Percentiles rank a stretch among this genome's conserved stretches.
These are phyloP conservation scores for Triticum timopheevii DNA, from an alignment of 176 grass and related monocot genomes.

Conservation along the genomic window DNA sequence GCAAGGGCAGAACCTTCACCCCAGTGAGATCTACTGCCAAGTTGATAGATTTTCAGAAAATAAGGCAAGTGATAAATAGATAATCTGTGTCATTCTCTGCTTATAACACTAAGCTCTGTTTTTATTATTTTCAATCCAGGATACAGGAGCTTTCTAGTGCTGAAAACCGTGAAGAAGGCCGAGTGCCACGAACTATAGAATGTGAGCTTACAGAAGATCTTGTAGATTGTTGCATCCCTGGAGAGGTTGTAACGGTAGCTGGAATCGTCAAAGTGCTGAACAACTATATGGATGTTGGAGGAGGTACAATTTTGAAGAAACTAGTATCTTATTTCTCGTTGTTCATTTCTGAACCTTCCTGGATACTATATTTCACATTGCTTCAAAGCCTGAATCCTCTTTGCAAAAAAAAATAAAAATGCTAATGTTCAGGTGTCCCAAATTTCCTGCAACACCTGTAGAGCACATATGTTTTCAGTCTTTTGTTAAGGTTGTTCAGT, in stretches of 20 bases:
- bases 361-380: neutral
- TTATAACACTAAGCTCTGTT: constrained; percentile 26
- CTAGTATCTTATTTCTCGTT: neutral
- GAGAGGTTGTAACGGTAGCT: constrained; percentile 76
- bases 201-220: constrained; percentile 95
- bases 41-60: constrained; percentile 92
- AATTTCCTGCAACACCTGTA: neutral
- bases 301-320: constrained; percentile 55
- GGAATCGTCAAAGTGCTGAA: constrained; percentile 94
- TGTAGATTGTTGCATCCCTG: constrained; percentile 96
- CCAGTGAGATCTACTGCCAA: constrained; percentile 67
- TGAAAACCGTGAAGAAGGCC: constrained; percentile 79
- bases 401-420: constrained; percentile 1
- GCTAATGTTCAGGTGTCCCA: neutral
- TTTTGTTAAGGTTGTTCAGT: constrained; percentile 18
- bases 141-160: constrained; percentile 65
- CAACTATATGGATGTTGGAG: constrained; percentile 87
- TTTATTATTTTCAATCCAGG: constrained; percentile 42
- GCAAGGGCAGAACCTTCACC: constrained; percentile 77
- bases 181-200: constrained; percentile 78
- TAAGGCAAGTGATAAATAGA: constrained; percentile 57
- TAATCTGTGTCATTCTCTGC: neutral
- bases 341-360: neutral
- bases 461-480: neutral
- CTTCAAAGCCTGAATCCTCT: neutral